Conservation (phyloP, 192 early-diverging fungal species). For the Linnemannia exigua region DNA sequence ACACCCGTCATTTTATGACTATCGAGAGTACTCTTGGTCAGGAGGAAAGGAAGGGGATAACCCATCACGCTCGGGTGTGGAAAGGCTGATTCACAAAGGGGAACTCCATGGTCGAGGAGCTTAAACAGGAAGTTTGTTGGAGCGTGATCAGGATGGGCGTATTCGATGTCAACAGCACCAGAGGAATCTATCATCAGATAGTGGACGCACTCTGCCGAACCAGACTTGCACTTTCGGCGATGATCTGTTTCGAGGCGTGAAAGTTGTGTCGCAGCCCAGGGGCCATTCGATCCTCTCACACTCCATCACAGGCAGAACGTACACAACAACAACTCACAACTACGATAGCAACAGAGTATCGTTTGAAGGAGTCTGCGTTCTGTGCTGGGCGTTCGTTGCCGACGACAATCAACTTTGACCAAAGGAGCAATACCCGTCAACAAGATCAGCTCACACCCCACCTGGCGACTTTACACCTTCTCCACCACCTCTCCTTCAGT, state of each 20-base stretch:
- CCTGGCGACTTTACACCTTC: neutral
- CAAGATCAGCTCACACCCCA: neutral
- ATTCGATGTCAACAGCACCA: neutral
- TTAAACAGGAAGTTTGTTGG: neutral
- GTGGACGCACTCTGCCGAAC: neutral
- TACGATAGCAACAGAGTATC: neutral
- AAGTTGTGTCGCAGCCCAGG: neutral
- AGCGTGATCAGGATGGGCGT: neutral
- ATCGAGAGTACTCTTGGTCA: neutral
- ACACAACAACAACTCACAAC: neutral
- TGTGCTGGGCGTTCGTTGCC: neutral
- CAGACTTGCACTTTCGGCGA: neutral
- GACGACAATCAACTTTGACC: neutral
- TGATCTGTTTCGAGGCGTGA: neutral
- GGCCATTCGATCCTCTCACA: neutral
- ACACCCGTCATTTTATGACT: neutral
- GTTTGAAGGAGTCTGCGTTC: neutral
- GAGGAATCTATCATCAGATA: constrained; percentile 31
- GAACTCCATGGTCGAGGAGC: neutral
- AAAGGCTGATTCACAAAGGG: neutral
- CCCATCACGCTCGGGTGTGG: neutral
- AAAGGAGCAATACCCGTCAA: neutral
- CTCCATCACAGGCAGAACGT: neutral
- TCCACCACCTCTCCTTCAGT: neutral
- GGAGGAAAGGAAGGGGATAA: neutral